Percentiles rank a stretch among this genome's conserved stretches.
Conservation (phyloP, 495 filamentous ascomycete genomes). For the Penicillium simplicissimum region DNA sequence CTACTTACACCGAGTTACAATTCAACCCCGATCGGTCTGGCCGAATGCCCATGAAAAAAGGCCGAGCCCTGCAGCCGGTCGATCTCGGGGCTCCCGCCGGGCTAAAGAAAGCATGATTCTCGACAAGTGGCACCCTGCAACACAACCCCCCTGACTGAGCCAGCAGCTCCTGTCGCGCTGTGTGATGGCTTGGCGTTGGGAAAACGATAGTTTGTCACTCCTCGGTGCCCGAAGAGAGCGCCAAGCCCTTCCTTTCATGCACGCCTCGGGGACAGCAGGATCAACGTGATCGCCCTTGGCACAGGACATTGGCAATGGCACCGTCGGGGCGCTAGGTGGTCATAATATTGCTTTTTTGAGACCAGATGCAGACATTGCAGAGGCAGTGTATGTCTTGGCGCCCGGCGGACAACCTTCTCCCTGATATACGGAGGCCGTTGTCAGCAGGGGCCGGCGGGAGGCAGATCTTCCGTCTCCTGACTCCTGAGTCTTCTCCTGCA, state of each 20-base stretch:
- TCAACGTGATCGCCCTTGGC: conserved; percentile 37
- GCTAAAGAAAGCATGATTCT: background rate
- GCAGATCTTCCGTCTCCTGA: background rate
- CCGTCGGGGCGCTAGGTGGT: background rate
- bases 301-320: conserved; percentile 19
- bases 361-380: background rate
- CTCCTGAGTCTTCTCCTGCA: conserved; percentile 6
- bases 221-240: conserved; percentile 2
- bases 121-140: background rate
- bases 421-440: background rate
- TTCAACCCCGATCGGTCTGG: conserved; percentile 4
- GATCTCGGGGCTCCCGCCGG: conserved; percentile 13
- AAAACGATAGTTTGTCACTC: conserved; percentile 17
- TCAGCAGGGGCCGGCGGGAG: background rate
- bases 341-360: conserved; percentile 11
- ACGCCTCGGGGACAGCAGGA: conserved; percentile 12
- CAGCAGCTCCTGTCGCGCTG: conserved; percentile 9
- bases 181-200: conserved; percentile 24
- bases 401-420: conserved; percentile 1
- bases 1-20: background rate
- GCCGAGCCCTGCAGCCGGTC: conserved; percentile 19
- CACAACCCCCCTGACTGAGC: background rate
- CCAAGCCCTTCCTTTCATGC: conserved; percentile 24
- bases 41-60: background rate
- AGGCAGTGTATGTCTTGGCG: conserved; percentile 11